These are phyloP conservation scores for Penicillium argentinense DNA, from an alignment of 495 filamentous ascomycete species.

Conservation along the genomic window DNA sequence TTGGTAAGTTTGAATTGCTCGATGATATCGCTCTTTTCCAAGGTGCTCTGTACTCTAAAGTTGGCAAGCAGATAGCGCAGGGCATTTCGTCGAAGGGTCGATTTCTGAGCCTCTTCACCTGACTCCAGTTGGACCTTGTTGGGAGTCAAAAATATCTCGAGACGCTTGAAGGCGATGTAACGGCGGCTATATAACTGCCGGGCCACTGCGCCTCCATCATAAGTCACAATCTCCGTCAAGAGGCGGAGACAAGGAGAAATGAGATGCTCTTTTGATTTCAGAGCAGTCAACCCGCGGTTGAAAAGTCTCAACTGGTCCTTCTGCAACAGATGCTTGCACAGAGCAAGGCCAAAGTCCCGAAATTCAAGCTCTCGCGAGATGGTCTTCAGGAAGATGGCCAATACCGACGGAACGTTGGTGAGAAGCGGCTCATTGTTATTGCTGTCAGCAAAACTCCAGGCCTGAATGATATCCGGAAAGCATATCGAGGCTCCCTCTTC, in stretches of 20 bases:
- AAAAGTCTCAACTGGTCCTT: slow-evolving; percentile 71
- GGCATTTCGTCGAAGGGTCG: slow-evolving; percentile 75
- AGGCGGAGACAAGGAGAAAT: slow-evolving; percentile 82
- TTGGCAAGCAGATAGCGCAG: slow-evolving; percentile 72
- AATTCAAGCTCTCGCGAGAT: slow-evolving; percentile 71
- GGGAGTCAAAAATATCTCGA: slow-evolving; percentile 55
- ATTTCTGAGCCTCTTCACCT: slow-evolving; percentile 55
- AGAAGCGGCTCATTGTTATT: slow-evolving; percentile 72
- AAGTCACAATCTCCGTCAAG: slow-evolving; percentile 72
- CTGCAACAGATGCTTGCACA: slow-evolving; percentile 73
- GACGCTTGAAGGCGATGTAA: slow-evolving; percentile 69
- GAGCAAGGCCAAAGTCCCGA: slow-evolving; percentile 62
- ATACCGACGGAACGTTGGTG: slow-evolving; percentile 69
- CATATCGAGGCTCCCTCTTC: slow-evolving; percentile 59
- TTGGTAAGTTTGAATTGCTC: slow-evolving; percentile 68
- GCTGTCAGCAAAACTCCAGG: slow-evolving; percentile 73
- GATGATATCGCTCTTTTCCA: slow-evolving; percentile 73
- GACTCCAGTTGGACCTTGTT: slow-evolving; percentile 50
- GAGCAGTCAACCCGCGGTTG: slow-evolving; percentile 66
- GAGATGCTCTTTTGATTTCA: slow-evolving; percentile 75
- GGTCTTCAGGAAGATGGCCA: slow-evolving; percentile 73
- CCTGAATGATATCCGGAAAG: slow-evolving; percentile 72
- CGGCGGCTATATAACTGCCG: slow-evolving; percentile 66
- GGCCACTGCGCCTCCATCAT: slow-evolving; percentile 78
- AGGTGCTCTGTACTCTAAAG: slow-evolving; percentile 66